Base-by-base conservation (phyloP, 305 asterid genomes). In the Fraxinus velutina region DNA sequence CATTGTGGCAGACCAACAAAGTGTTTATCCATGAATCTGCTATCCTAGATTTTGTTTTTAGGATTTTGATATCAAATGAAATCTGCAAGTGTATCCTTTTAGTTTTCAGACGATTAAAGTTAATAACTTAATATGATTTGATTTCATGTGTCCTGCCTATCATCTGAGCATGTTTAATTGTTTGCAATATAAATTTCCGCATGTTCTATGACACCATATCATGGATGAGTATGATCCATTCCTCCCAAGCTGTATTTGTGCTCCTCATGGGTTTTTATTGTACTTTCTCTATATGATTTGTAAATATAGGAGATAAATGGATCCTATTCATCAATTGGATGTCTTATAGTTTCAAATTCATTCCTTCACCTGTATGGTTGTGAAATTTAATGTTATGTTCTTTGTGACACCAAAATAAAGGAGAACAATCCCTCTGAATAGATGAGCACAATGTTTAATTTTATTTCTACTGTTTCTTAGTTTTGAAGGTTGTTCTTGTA, bases 281-380 rank as follows among this genome's bases (percentile, higher is more conserved):
- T 52, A 3, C 71, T 8, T 24, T 77, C 10, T 75, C 42, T 32
- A 29, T 21, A 24, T 29, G 33, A 47, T 76, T 33, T 80, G 33
- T 57, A 37, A 77, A 64, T 44, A 30, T 78, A 60, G 13, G 32
- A 39, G 4, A 24, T 68, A 36, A 32, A 30, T 42, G 39, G 21
- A 44, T 83, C 77, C 13, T 39, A 12, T 10, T 39, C 42, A 47
- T 76, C 15, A 21, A 30, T 62, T 36, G 17, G 60, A 39, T 76
- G 22, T 52, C 79, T 75, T 36, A 36, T 79, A 73, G 60, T 80
- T 73, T 75, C 60, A 72, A 34, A 73, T 15, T 79, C 37, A 42
- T 81, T 55, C 57, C 42, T 44, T 8, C 52, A 73, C 79, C 39
- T 32, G 9, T 33, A 32, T 50, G 44, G 17, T 52, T 52, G 62